Conservation (phyloP, 164 flowering plant genomes). For the Platanus orientalis region DNA sequence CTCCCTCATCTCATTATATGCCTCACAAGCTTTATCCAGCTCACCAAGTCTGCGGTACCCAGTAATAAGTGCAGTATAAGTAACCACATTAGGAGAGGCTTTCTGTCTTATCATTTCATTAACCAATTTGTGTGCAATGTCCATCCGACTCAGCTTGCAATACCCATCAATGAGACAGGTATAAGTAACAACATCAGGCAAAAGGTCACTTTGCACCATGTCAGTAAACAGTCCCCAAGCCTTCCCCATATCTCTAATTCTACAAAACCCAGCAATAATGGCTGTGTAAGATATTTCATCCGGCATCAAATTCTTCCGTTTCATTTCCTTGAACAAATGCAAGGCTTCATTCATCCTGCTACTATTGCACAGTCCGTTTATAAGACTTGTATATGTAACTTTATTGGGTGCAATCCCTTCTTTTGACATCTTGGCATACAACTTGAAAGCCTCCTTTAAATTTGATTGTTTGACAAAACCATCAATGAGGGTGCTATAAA, state of each 20-base stretch:
- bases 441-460: conserved; percentile 27
- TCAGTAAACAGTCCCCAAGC: conserved; percentile 32
- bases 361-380: conserved; percentile 28
- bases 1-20: conserved; percentile 35
- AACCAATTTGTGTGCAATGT: conserved; percentile 23
- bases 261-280: conserved; percentile 50
- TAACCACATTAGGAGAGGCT: conserved; percentile 34
- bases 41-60: conserved; percentile 32
- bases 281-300: conserved; percentile 48
- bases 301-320: conserved; percentile 28
- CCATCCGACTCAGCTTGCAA: conserved; percentile 34
- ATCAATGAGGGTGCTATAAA: conserved; percentile 40
- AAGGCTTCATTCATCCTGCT: conserved; percentile 32
- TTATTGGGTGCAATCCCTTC: conserved; percentile 35
- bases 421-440: conserved; percentile 38
- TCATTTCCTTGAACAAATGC: conserved; percentile 41
- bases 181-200: conserved; percentile 47
- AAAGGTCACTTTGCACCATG: conserved; percentile 32
- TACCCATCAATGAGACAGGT: conserved; percentile 52
- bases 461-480: conserved; percentile 46
- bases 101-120: conserved; percentile 31
- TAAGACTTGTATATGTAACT: conserved; percentile 36
- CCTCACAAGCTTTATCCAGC: conserved; percentile 22
- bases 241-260: conserved; percentile 31
- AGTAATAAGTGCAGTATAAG: conserved; percentile 32